Percentiles rank a stretch among this genome's conserved stretches.
Conservation (phyloP, 2,329 filamentous ascomycete species). For the Plectosphaerella cucumerina region DNA sequence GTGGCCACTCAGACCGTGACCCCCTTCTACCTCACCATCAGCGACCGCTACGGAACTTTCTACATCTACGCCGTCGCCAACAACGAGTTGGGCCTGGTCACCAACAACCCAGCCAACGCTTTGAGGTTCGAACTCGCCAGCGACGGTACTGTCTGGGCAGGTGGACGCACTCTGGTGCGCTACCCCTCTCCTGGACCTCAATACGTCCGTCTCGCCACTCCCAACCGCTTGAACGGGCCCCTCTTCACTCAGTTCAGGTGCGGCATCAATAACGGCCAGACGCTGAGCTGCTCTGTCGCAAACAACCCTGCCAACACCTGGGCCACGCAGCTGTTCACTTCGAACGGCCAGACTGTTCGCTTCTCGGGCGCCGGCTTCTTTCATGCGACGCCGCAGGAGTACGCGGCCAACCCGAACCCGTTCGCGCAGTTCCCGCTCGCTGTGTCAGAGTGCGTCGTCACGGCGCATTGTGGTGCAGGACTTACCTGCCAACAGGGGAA, state of each 20-base stretch:
- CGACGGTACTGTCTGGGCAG: background rate
- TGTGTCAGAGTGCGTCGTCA: background rate
- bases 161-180: background rate
- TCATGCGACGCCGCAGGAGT: background rate
- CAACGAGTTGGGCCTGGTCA: background rate
- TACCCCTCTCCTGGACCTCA: background rate
- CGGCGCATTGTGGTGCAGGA: background rate
- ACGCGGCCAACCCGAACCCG: background rate
- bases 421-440: background rate
- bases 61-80: background rate
- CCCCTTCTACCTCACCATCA: background rate
- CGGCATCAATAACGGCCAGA: background rate
- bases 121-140: background rate
- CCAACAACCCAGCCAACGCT: background rate
- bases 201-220: background rate
- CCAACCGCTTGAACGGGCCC: background rate
- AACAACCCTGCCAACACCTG: background rate
- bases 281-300: background rate
- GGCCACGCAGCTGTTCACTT: background rate
- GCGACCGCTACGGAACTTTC: background rate
- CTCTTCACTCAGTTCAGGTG: background rate
- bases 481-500: background rate
- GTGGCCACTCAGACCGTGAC: background rate
- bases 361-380: background rate
- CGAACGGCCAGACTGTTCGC: background rate